Evolutionary conservation across 306 rosid species (phyloP), one percentile per base, ranked within the genome.

Genomic region (Oemleria cerasiformis): DNA sequence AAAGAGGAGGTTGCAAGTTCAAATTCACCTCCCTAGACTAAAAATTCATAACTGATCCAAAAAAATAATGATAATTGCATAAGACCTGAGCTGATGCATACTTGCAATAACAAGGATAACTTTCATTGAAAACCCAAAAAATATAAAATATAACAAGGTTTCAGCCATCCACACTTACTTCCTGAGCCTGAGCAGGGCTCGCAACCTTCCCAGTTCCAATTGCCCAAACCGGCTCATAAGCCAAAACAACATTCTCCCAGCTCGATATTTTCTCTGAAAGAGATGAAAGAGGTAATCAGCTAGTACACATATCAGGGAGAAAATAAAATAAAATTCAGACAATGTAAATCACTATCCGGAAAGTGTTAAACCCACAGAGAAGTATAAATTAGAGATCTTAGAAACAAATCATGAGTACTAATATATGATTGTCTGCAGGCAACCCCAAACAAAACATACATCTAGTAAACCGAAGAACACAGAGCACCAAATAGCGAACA

Each of bases 111-210:
- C 41, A 68, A 48, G 16, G 49, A n/a, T 4, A 76, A 9, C 16
- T n/a, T 23, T 41, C 59, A 8, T 17, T 55, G 34, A 34, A 23
- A 36, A 34, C 51, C 59, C 4, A 10, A 53, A 39, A 43, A 17
- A 67, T 47, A 60, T 25, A 60, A 55, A 25, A 13, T 43, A 30
- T 8, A 66, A 3, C 25, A 30, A 47, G 8, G 34, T 68, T 36
- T 1, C 71, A 74, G 57, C 65, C 63, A 44, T 62, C 30, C 57
- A 67, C 17, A 41, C 84, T 53, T 81, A 90, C 98, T 86, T 90
- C 93, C 80, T 90, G 97, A 45, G 97, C 98, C 73, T 90, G 97
- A 73, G 86, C 88, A 85, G 98, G 77, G 72, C 62, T 75, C 25
- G 88, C 88, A 76, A 84, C 88, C 79, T 84, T 84, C 67, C 88